Evolutionary conservation across 768 basidiomycete genomes (phyloP).

Genomic region (Tulasnella sp.): DNA sequence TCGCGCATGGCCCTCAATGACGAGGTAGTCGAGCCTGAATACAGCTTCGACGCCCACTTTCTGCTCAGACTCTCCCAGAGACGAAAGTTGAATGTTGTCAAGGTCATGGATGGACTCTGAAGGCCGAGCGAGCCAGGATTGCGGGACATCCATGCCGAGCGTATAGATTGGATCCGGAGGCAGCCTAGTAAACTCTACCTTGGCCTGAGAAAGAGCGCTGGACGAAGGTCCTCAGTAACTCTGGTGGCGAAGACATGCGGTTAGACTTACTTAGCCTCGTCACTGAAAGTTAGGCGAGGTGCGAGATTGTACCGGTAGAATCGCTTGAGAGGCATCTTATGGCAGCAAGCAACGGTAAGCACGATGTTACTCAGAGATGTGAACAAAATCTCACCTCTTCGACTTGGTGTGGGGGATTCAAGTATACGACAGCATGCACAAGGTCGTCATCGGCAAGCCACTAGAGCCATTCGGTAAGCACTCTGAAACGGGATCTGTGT

Average conservation of each 20-base stretch:
- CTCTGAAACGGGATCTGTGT: neutral
- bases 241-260: neutral
- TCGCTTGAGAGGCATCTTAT: conserved; percentile 76
- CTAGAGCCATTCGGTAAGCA: conserved; percentile 31
- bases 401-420: conserved; percentile 57
- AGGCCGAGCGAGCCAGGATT: conserved; percentile 90
- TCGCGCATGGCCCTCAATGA: conserved; percentile 91
- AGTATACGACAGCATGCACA: conserved; percentile 63
- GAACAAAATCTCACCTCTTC: conserved; percentile 47
- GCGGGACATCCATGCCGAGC: conserved; percentile 82
- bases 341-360: neutral
- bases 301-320: conserved; percentile 80
- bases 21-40: conserved; percentile 83
- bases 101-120: conserved; percentile 83
- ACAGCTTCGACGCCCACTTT: conserved; percentile 55
- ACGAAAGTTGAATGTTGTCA: conserved; percentile 84
- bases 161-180: conserved; percentile 88
- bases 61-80: conserved; percentile 50
- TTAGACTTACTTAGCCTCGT: conserved; percentile 49
- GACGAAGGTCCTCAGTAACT: neutral
- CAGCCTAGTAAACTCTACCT: conserved; percentile 58
- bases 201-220: neutral
- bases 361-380: neutral
- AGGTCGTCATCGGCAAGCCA: conserved; percentile 60
- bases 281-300: conserved; percentile 53